These are phyloP conservation scores for Populus hybrid DNA, from an alignment of 441 rosid species.

Conservation along the genomic window DNA sequence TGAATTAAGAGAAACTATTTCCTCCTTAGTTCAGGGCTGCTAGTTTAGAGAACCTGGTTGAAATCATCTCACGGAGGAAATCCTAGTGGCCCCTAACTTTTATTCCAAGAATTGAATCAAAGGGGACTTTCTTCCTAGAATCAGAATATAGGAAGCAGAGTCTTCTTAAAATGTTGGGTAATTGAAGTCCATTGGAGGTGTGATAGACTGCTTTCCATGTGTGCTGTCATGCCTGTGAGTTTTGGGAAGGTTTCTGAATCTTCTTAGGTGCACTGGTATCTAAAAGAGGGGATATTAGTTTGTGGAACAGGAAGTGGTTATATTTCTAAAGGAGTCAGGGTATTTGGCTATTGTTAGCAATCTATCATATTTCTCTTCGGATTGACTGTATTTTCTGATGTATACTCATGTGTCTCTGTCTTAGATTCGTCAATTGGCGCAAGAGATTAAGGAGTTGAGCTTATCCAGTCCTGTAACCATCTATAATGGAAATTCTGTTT, in stretches of 20 bases:
- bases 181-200: not conserved
- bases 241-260: not conserved
- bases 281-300: not conserved
- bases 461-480: slow-evolving; percentile 66
- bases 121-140: not conserved
- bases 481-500: slow-evolving; percentile 55
- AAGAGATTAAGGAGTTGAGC: slow-evolving; percentile 81
- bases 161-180: not conserved
- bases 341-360: not conserved
- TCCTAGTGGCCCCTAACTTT: not conserved
- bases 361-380: not conserved
- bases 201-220: not conserved
- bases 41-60: not conserved
- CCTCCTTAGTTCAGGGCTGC: not conserved
- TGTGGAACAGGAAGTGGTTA: not conserved
- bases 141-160: not conserved
- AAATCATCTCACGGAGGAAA: not conserved
- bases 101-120: not conserved
- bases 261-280: not conserved
- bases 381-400: slow-evolving; percentile 12
- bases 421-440: slow-evolving; percentile 76
- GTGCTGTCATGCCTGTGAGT: not conserved
- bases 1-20: not conserved
- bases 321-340: not conserved
- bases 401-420: slow-evolving; percentile 9